phyloP scores from a whole-genome alignment of 768 basidiomycete species.

The Pholiota microspora region DNA sequence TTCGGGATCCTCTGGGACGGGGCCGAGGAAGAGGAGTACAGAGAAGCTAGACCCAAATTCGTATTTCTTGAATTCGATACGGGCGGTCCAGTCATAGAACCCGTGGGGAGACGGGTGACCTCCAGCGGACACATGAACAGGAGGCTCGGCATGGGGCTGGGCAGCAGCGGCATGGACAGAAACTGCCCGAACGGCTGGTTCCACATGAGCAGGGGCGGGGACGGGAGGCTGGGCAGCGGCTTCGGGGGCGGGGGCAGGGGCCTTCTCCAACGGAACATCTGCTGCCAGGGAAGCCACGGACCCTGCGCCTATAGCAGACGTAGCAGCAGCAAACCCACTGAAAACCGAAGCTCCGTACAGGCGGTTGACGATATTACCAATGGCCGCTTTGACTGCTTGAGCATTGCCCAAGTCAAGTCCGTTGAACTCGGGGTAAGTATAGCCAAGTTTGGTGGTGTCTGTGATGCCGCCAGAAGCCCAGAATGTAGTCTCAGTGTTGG shows the following conservation, averaged over 20 bases:
- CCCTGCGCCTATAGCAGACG: neutral
- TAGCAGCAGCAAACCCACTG: conserved; percentile 20
- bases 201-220: no score
- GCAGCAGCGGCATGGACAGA: neutral
- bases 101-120: conserved; percentile 9
- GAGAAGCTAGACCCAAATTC: conserved; percentile 41
- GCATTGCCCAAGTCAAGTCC: conserved; percentile 29
- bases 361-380: conserved; percentile 30
- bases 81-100: conserved; percentile 41
- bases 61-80: conserved; percentile 41
- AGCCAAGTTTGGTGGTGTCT: conserved; percentile 34
- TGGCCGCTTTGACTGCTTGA: conserved; percentile 27
- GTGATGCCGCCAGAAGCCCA: conserved; percentile 36
- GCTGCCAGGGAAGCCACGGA: conserved; percentile 2
- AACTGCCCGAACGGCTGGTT: no score
- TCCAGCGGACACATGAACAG: conserved; percentile 26
- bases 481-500: conserved; percentile 33
- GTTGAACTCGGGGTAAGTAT: conserved; percentile 53
- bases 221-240: neutral
- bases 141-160: conserved; percentile 23
- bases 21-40: conserved; percentile 48
- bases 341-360: conserved; percentile 31
- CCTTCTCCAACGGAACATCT: conserved; percentile 2
- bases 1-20: conserved; percentile 32
- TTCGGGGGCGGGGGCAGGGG: neutral